These are phyloP conservation scores for Copromyces sp. DNA, from an alignment of 495 filamentous ascomycete genomes.

Conservation along the genomic window DNA sequence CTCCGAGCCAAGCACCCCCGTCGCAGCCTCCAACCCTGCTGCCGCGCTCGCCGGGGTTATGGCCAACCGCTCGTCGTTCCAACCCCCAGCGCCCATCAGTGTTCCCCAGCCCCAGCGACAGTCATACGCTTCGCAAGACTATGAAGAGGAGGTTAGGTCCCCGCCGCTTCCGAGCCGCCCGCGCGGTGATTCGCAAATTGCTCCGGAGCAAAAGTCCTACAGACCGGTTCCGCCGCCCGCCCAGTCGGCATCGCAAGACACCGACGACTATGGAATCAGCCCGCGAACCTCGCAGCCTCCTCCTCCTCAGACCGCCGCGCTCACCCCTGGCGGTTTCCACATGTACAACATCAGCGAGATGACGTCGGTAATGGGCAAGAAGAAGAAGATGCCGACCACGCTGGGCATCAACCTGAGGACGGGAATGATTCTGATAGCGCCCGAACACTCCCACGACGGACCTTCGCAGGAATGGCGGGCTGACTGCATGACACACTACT, in stretches of 20 bases:
- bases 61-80: constrained; percentile 33
- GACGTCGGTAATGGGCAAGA: constrained; percentile 85
- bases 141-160: constrained; percentile 24
- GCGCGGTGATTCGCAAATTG: constrained; percentile 47
- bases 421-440: constrained; percentile 81
- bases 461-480: constrained; percentile 86
- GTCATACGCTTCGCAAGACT: constrained; percentile 19
- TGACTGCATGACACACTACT: constrained; percentile 88
- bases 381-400: constrained; percentile 94
- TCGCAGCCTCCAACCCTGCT: constrained; percentile 50
- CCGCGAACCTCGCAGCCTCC: constrained; percentile 15
- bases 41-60: constrained; percentile 64
- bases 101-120: constrained; percentile 11
- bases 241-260: constrained; percentile 6
- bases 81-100: constrained; percentile 15
- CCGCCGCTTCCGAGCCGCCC: constrained; percentile 60
- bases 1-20: constrained; percentile 20
- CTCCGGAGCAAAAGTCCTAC: constrained; percentile 39
- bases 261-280: constrained; percentile 14
- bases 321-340: constrained; percentile 70
- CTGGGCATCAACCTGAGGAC: constrained; percentile 81
- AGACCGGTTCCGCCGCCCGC: constrained; percentile 25
- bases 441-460: constrained; percentile 69
- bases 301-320: constrained; percentile 17
- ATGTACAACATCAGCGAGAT: constrained; percentile 96